Evolutionary conservation across 208 protist species (phyloP).

Genomic region (Acanthamoeba healyi): DNA sequence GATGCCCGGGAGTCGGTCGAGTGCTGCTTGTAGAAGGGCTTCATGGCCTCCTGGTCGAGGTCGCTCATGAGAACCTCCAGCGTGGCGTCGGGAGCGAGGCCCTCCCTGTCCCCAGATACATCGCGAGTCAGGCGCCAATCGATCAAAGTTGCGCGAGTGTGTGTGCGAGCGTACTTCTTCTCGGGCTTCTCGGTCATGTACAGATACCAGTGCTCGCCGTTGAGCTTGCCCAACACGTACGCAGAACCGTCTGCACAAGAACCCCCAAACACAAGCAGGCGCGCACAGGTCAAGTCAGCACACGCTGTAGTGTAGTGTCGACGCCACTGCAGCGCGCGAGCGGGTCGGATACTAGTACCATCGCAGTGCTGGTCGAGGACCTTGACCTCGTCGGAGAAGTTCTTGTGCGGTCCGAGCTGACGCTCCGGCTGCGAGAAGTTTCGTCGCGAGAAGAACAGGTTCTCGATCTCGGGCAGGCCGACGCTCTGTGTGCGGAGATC

Average conservation of each 20-base stretch:
- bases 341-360: conserved; percentile 68
- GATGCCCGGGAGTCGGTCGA: not conserved
- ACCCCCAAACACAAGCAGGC: not conserved
- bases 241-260: not conserved
- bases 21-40: conserved; percentile 80
- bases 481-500: not conserved
- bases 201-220: conserved; percentile 86
- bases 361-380: conserved; percentile 76
- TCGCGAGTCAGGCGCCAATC: not conserved
- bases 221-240: conserved; percentile 75
- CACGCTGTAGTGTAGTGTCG: too few relatives aligned
- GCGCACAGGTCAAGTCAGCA: not conserved
- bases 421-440: conserved; percentile 85
- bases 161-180: not conserved
- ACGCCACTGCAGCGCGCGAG: too few relatives aligned
- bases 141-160: not conserved
- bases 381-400: conserved; percentile 85
- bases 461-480: conserved; percentile 55
- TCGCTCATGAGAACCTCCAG: conserved; percentile 87
- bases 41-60: conserved; percentile 81
- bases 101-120: not conserved
- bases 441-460: conserved; percentile 86
- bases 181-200: conserved; percentile 80
- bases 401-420: conserved; percentile 83
- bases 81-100: conserved; percentile 42